Base-by-base conservation (phyloP, 2,329 filamentous ascomycete species). In the Xylariaceae sp. region DNA sequence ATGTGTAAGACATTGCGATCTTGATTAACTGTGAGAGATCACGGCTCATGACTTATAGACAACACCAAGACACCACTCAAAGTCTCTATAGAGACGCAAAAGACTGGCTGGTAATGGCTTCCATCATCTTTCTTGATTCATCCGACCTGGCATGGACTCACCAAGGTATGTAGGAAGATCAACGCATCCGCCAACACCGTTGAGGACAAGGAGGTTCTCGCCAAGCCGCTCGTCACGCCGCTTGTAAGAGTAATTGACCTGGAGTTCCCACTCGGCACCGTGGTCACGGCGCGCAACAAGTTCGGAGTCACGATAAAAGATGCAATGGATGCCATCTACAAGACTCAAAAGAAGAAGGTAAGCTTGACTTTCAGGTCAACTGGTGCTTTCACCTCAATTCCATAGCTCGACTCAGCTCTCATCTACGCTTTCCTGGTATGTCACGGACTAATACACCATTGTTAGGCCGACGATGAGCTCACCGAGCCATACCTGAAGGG, bases 231-330 rank as follows among this genome's bases (percentile, higher is more conserved):
- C 67, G 88, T 89, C 69, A 87, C 78, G 62, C 93, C 93, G 52
- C 87, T 89, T 39, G 85, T 97, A 75, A 96, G 94, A 83, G 93
- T 90, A 80, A 93, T 97, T 76, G 92, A 96, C 76, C 82, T 97
- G 51, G 86, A 92, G 77, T 96, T 96, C 82, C 90, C 90, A 13
- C 80, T 95, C 56, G 93, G 93, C 55, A 83, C 94, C 58, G 87
- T 93, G 72, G 89, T 97, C 66, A 90, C 88, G 37, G 93, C 92
- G 72, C 85, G 93, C 71, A 97, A 97, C 77, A 79, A 92, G 69
- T 93, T 92, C 76, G 93, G 93, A 58, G 92, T 97, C 67, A 97
- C 93, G 59, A 93, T 97, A 82, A 97, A 97, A 81, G 93, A 97
- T 76, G 92, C 92, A 60, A 74, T 96, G 74, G 92, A 97, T 75